These are phyloP conservation scores for Trichomonascus vanleenenianus DNA, from an alignment of 805 yeast genomes.

Conservation along the genomic window DNA sequence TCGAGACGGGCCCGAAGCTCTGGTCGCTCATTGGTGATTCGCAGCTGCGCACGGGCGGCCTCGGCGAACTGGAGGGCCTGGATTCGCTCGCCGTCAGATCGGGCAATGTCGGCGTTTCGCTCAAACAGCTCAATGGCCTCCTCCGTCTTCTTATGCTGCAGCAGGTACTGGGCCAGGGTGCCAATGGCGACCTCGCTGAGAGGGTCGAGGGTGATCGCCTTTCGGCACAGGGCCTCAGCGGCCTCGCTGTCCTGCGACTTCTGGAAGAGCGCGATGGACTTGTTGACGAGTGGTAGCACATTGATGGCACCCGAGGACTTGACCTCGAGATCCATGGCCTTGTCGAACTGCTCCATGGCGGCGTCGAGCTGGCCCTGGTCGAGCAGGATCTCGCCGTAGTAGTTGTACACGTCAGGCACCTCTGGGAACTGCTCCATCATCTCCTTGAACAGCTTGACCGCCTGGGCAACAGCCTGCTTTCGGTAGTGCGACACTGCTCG, in stretches of 20 bases:
- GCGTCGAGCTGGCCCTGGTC: conserved; percentile 66
- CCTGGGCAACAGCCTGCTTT: conserved; percentile 33
- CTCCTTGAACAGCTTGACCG: conserved; percentile 14
- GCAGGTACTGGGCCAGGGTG: conserved; percentile 83
- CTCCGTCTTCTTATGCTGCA: conserved; percentile 74
- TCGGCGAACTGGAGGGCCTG: conserved; percentile 89
- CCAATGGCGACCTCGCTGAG: conserved; percentile 82
- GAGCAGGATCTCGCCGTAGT: conserved; percentile 87
- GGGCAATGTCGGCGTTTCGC: conserved; percentile 72
- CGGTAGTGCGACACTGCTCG: conserved; percentile 88
- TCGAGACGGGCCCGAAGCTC: conserved; percentile 25
- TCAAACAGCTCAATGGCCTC: conserved; percentile 79
- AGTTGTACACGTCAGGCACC: conserved; percentile 87
- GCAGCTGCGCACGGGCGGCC: conserved; percentile 84
- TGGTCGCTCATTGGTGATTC: conserved; percentile 39
- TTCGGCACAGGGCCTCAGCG: conserved; percentile 57
- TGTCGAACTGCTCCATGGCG: conserved; percentile 79
- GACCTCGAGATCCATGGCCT: conserved; percentile 71
- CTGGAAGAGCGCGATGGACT: conserved; percentile 54
- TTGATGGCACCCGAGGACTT: conserved; percentile 64
- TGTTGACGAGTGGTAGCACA: conserved; percentile 82
- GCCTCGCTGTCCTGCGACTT: conserved; percentile 38
- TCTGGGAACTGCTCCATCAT: conserved; percentile 60
- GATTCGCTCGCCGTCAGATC: conserved; percentile 77
- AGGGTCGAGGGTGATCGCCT: conserved; percentile 80